Conservation (phyloP, 768 basidiomycete genomes). For the Multifurca ochricompacta region DNA sequence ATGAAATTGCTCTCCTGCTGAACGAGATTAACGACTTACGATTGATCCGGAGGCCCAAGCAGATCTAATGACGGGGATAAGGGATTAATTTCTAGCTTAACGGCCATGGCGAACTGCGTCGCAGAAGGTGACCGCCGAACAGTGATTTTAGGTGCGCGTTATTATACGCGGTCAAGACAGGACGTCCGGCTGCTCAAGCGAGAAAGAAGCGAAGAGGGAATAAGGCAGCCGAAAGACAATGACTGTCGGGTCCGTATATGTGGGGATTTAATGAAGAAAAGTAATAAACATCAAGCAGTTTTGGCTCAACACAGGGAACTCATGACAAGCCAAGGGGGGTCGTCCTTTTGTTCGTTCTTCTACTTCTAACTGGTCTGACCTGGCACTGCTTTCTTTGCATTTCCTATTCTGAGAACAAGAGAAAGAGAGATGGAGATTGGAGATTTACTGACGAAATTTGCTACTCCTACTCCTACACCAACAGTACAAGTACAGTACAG, state of each 20-base stretch:
- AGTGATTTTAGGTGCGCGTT: not conserved
- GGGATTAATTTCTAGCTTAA: constrained; percentile 58
- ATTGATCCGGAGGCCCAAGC: constrained; percentile 58
- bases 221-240: not conserved
- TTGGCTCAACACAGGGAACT: not conserved
- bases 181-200: not conserved
- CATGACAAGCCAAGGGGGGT: not conserved
- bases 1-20: too few relatives aligned
- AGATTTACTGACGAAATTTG: constrained; percentile 5
- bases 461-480: too few relatives aligned
- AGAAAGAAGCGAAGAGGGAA: constrained; percentile 2
- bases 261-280: not conserved
- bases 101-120: constrained; percentile 42
- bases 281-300: not conserved
- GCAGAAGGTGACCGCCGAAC: not conserved
- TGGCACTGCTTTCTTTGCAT: too few relatives aligned
- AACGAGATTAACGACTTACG: constrained; percentile 37
- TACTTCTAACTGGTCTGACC: not conserved
- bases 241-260: not conserved
- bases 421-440: too few relatives aligned
- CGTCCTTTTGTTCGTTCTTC: constrained; percentile 3
- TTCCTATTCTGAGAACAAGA: constrained; percentile 10
- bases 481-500: too few relatives aligned
- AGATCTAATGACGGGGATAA: constrained; percentile 51
- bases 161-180: constrained; percentile 2